phyloP scores from a whole-genome alignment of 2,329 filamentous ascomycete genomes.

The Aspergillaceae sp. region DNA sequence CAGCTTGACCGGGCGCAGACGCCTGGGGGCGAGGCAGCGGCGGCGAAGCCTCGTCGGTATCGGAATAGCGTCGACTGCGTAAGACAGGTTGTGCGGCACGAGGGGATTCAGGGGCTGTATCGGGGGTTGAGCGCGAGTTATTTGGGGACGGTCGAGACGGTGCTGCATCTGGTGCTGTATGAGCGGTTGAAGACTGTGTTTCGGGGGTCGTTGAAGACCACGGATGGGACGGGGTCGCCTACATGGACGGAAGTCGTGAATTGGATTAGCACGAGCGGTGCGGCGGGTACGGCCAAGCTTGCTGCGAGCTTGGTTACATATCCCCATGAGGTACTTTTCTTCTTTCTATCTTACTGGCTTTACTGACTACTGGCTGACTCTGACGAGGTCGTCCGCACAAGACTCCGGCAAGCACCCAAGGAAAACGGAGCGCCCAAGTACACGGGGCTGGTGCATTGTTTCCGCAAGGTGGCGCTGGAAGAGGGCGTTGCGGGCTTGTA shows the following conservation, averaged over 20 bases:
- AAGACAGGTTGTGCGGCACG: conserved; percentile 69
- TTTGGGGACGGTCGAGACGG: conserved; percentile 28
- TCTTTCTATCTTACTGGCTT: not conserved
- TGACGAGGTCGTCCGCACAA: conserved; percentile 26
- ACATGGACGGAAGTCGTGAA: conserved; percentile 17
- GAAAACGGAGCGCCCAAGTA: conserved; percentile 28
- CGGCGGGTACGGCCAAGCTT: conserved; percentile 27
- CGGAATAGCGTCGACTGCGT: conserved; percentile 58
- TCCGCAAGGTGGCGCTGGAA: conserved; percentile 25
- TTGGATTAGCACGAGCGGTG: conserved; percentile 26
- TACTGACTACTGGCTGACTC: not conserved
- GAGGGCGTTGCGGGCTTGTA: conserved; percentile 30
- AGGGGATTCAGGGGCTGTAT: conserved; percentile 80
- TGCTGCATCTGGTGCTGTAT: conserved; percentile 28
- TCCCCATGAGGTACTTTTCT: conserved; percentile 24
- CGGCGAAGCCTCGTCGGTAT: conserved; percentile 25
- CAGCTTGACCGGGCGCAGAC: conserved; percentile 35
- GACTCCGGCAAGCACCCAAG: conserved; percentile 28
- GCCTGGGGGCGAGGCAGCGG: conserved; percentile 11
- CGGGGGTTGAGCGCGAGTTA: conserved; percentile 71
- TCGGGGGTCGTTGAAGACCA: conserved; percentile 11
- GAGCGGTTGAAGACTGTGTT: conserved; percentile 26
- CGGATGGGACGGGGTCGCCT: conserved; percentile 13
- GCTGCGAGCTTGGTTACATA: conserved; percentile 26
- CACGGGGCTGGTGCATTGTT: conserved; percentile 28